Base-by-base conservation (phyloP, 371 early-diverging fungal species). In the Dichotomocladium elegans region DNA sequence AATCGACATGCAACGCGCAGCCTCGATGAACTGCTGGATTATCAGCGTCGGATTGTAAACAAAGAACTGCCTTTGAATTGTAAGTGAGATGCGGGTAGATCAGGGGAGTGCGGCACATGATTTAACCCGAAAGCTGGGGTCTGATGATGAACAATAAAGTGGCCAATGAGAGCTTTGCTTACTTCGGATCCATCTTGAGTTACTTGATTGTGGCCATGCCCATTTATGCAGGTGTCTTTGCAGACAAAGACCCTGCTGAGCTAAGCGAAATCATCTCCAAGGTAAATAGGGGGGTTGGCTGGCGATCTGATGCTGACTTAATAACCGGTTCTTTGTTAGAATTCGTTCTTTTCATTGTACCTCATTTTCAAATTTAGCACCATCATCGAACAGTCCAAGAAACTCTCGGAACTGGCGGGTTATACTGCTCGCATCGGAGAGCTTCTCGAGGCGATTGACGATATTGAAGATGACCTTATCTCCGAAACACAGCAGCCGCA, bases 361-460 rank as follows among this genome's bases (percentile, higher is more conserved):
- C 64, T 91, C 43, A 81, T 88, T 2, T 88, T 63, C 61, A 76
- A 76, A 28, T 89, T 91, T 57, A 85, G 91, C 1, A 80, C 80
- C 3, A 85, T 94, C 17, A 91, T 90, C 44, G 77, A 86, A 45
- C 83, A 85, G 60, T 74, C 84, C 1, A 68, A 66, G 25, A 75
- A 75, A 51, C 58, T 91, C 40, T 82, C 93, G 0, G 88, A 90
- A 41, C 56, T 93, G 24, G 89, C 91, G 22, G 94, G 96, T 4
- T 91, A 88, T 61, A 79, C 87, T 2, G 80, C 89, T n/a, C 94
- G 96, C 73, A 73, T 95, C 5, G 84, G 79, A n/a, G 89, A 89
- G 56, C 65, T 95, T 10, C 68, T 90, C 57, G 93, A 93, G 55
- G 80, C 75, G 0, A 56, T 89, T 14, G 83, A 87, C 27, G 62